phyloP scores from a whole-genome alignment of 2,329 filamentous ascomycete species.

The Conoideocrella luteorostrata region DNA sequence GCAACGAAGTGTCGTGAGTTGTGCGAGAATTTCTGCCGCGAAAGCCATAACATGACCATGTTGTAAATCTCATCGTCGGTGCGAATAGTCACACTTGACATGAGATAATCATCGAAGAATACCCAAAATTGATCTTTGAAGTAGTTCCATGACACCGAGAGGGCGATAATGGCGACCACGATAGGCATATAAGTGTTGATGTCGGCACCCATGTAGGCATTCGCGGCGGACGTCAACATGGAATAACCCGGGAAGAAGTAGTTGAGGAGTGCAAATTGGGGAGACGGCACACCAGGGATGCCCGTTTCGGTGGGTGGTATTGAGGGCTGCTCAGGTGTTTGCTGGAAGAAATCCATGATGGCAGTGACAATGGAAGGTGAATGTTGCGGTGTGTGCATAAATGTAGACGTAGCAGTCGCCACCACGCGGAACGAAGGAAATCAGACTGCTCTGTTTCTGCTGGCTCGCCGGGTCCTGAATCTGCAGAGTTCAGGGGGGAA shows the following conservation, averaged over 20 bases:
- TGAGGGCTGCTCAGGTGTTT: not conserved
- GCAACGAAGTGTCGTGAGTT: constrained; percentile 57
- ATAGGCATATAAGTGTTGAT: constrained; percentile 56
- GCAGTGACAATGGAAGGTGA: not conserved
- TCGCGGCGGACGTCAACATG: constrained; percentile 44
- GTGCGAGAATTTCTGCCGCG: constrained; percentile 54
- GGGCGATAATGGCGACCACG: constrained; percentile 42
- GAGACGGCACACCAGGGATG: constrained; percentile 15
- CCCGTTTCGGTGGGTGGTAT: constrained; percentile 11
- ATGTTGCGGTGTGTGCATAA: too few relatives aligned
- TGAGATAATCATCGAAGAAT: constrained; percentile 47
- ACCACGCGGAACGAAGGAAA: too few relatives aligned
- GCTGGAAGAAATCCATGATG: constrained; percentile 10
- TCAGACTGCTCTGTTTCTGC: too few relatives aligned
- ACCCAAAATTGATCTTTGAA: constrained; percentile 40
- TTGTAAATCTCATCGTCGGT: constrained; percentile 68
- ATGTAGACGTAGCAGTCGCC: too few relatives aligned
- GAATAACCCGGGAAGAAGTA: constrained; percentile 62
- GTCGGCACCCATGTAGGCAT: constrained; percentile 54
- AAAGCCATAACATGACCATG: constrained; percentile 65
- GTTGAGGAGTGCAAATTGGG: constrained; percentile 48
- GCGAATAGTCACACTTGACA: constrained; percentile 60
- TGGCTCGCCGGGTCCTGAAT: too few relatives aligned
- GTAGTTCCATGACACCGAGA: constrained; percentile 48
- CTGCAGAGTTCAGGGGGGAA: too few relatives aligned